Evolutionary conservation across 345 rosid genomes (phyloP), one percentile per base, ranked within the genome.

Genomic region (Noccaea bulbosa): DNA sequence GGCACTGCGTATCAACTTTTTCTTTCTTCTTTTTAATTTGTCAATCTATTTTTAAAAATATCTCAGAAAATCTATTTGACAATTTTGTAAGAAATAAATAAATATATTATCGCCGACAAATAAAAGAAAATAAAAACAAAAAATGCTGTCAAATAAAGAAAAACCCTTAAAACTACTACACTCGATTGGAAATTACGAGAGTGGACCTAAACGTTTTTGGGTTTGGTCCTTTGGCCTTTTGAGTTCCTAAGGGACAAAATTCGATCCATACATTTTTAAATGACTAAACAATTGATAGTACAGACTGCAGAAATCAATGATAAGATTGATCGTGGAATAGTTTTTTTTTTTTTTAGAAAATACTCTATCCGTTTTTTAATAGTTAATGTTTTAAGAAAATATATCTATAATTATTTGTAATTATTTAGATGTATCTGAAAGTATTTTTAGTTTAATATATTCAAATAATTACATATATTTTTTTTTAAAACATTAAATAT

Each of bases 191-290:
- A 65, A 62, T 34, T 49, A 72, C 67, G 45, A 51, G 50, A 68
- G 67, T 37, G 62, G 67, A 67, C 55, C 51, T 46, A 47, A 12
- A 27, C 59, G 60, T 40, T n/a, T 12, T 62, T n/a, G 32, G 40
- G 61, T 47, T 17, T 62, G 65, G 73, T 63, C 62, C 49, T 69
- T 74, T 82, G 83, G 68, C 83, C 78, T 56, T 80, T 81, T 60
- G 81, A 74, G 79, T 17, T 74, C 67, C 51, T 12, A 82, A 79
- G 70, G 78, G 86, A 56, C 82, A 70, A 22, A 55, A 48, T 48
- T 62, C 41, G 71, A 41, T 55, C 67, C 71, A 48, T 56, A 30
- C 4, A 30, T 12, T 30, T 30, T 52, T n/a, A 49, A 48, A 63
- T 43, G 44, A 44, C 38, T 56, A 53, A 38, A 5, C 33, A 8